Conservation (phyloP, 2,329 filamentous ascomycete species). For the Seiridium cupressi region DNA sequence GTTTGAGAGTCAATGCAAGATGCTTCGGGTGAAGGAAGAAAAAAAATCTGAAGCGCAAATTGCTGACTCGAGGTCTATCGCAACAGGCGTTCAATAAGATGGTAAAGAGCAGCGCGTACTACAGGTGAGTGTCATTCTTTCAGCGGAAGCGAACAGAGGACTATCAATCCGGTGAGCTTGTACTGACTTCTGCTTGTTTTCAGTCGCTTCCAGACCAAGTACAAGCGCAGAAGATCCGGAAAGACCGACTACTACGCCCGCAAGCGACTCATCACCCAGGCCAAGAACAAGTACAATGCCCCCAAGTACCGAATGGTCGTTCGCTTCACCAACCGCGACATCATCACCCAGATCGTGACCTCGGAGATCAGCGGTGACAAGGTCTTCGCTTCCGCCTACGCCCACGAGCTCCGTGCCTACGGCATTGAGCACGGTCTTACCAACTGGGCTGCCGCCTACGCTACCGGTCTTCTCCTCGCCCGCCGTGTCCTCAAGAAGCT, state of each 20-base stretch:
- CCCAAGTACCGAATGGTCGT: constrained; percentile 99
- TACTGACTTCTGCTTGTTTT: neutral
- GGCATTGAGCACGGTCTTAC: constrained; percentile 97
- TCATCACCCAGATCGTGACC: constrained; percentile 95
- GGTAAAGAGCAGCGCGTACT: constrained; percentile 98
- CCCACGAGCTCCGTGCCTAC: constrained; percentile 97
- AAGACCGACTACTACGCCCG: constrained; percentile 99
- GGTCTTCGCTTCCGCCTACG: constrained; percentile 88
- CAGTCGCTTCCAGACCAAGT: constrained; percentile 99
- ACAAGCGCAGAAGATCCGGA: constrained; percentile 91
- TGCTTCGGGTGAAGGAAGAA: constrained; percentile 76
- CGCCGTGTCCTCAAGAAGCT: constrained; percentile 98
- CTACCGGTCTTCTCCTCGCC: constrained; percentile 93
- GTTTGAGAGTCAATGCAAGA: constrained; percentile 83
- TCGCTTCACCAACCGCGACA: constrained; percentile 99
- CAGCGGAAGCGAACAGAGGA: neutral
- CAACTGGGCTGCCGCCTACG: constrained; percentile 99
- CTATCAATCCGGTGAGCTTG: constrained; percentile 20
- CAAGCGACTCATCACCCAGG: constrained; percentile 99
- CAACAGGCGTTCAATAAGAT: constrained; percentile 85
- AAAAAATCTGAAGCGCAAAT: constrained; percentile 92
- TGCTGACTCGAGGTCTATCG: constrained; percentile 85
- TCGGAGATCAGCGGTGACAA: constrained; percentile 98
- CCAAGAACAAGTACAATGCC: constrained; percentile 99
- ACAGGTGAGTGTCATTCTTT: constrained; percentile 66